A percentile compares a stretch with the other conserved stretches of the same genome.
Evolutionary conservation across 2,329 filamentous ascomycete species (phyloP).

Genomic region (Aspergillus fumigatiaffinis): DNA sequence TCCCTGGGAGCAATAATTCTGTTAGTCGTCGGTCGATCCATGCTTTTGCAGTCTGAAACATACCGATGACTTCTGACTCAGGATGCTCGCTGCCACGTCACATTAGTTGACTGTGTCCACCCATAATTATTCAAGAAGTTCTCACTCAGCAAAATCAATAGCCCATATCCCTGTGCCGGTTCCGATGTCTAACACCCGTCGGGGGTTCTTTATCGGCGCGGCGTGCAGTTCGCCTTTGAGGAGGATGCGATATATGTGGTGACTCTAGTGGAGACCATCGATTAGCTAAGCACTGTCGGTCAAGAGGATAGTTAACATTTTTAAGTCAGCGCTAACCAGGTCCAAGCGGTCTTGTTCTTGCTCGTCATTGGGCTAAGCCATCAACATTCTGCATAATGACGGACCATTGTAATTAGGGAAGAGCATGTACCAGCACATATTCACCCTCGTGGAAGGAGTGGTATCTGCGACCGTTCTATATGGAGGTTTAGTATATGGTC

Average conservation of each 20-base stretch:
- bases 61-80: conserved; percentile 28
- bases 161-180: conserved; percentile 38
- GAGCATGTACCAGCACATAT: conserved; percentile 23
- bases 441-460: conserved; percentile 30
- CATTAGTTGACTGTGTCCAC: not conserved
- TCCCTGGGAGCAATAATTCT: conserved; percentile 14
- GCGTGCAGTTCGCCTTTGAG: conserved; percentile 26
- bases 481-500: not conserved
- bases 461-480: conserved; percentile 31
- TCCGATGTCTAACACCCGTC: conserved; percentile 32
- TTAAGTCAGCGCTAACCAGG: conserved; percentile 19
- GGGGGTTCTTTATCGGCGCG: conserved; percentile 23
- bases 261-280: conserved; percentile 17
- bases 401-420: not conserved
- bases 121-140: not conserved
- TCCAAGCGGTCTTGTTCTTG: conserved; percentile 34
- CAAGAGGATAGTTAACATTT: no score
- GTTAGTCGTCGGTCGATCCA: not conserved
- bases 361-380: conserved; percentile 29
- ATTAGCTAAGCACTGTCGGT: not conserved
- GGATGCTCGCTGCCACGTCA: conserved; percentile 20
- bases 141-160: conserved; percentile 36
- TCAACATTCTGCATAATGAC: not conserved
- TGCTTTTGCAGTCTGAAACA: not conserved
- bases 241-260: conserved; percentile 33